A percentile compares a stretch with the other conserved stretches of the same genome.
Conservation (phyloP, 2,329 filamentous ascomycete genomes). For the Xylaria sp. region DNA sequence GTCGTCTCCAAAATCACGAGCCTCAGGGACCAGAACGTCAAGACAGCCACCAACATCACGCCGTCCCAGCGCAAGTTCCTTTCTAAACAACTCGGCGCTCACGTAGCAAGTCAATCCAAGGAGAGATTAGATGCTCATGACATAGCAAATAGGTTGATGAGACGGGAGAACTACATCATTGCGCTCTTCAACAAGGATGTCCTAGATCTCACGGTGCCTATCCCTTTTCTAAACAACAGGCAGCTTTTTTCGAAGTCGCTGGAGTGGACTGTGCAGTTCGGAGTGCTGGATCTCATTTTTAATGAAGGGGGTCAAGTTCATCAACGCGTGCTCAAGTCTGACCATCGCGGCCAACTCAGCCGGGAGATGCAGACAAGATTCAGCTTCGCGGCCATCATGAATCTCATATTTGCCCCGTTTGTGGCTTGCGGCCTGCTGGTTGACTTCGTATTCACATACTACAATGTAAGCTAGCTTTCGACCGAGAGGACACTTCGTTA, state of each 20-base stretch:
- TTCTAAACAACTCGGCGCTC: conserved; percentile 66
- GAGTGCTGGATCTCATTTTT: conserved; percentile 94
- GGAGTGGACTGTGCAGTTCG: conserved; percentile 91
- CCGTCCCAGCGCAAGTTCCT: conserved; percentile 62
- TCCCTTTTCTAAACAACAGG: conserved; percentile 83
- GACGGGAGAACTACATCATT: conserved; percentile 96
- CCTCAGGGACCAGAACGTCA: conserved; percentile 85
- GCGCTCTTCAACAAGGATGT: conserved; percentile 98
- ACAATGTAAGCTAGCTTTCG: conserved; percentile 71
- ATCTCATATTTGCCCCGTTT: conserved; percentile 86
- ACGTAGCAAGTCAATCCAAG: conserved; percentile 85
- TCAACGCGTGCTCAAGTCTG: conserved; percentile 85
- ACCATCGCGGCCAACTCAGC: conserved; percentile 81
- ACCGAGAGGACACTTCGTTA: neutral
- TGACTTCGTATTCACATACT: conserved; percentile 94
- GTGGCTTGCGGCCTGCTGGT: conserved; percentile 87
- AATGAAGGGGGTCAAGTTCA: conserved; percentile 89
- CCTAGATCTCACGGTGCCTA: conserved; percentile 83
- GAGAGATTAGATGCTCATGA: conserved; percentile 96
- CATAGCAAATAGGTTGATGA: conserved; percentile 96
- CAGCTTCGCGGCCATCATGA: conserved; percentile 84
- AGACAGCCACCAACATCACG: conserved; percentile 71
- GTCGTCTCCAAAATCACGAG: conserved; percentile 87
- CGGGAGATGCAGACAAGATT: conserved; percentile 81
- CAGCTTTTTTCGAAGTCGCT: conserved; percentile 90